Percentiles rank a stretch among this genome's conserved stretches.
phyloP scores from a whole-genome alignment of 176 grass and related monocot genomes.

The Hordeum marinum region DNA sequence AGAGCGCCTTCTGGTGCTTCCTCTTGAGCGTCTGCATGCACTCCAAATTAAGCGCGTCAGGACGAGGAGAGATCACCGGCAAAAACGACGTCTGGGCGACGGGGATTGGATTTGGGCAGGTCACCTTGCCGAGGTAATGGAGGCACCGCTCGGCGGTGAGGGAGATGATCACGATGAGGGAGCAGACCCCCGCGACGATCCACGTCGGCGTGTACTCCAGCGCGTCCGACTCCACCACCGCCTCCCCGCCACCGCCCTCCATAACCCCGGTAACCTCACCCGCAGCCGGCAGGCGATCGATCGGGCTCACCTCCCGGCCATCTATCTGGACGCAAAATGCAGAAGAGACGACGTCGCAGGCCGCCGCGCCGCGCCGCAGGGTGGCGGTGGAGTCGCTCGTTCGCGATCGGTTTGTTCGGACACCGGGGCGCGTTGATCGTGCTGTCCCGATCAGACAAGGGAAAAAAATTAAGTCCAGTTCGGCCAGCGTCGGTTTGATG shows the following conservation, averaged over 20 bases:
- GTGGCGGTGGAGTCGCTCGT: neutral
- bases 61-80: neutral
- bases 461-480: neutral
- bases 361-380: neutral
- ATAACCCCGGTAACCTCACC: neutral
- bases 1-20: constrained; percentile 84
- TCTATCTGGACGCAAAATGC: neutral
- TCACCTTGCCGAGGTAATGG: constrained; percentile 88
- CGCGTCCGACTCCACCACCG: neutral
- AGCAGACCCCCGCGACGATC: constrained; percentile 89
- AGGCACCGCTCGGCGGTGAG: constrained; percentile 73
- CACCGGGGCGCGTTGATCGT: neutral
- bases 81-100: too few relatives aligned
- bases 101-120: neutral
- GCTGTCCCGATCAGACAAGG: neutral
- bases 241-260: neutral
- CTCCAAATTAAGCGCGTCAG: neutral
- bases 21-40: constrained; percentile 53
- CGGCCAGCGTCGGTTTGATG: neutral
- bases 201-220: constrained; percentile 93
- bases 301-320: neutral
- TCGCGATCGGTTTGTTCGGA: neutral
- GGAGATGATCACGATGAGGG: constrained; percentile 71
- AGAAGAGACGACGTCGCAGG: neutral
- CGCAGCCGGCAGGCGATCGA: neutral